Percentiles rank a stretch among this genome's conserved stretches.
These are phyloP conservation scores for Ascoidea asiatica DNA, from an alignment of 805 yeast species.

Conservation along the genomic window DNA sequence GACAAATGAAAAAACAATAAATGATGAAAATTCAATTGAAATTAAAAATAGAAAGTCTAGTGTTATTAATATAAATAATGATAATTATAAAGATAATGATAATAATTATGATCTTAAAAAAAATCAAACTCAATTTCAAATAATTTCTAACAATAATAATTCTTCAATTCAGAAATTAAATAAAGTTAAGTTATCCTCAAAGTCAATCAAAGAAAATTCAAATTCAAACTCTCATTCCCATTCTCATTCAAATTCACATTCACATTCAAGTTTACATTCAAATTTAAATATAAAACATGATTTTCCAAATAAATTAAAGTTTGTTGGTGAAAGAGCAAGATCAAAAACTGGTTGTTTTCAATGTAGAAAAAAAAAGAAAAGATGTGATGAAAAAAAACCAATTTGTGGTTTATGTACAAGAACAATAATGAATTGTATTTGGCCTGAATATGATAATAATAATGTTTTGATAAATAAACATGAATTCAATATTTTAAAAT, in stretches of 20 bases:
- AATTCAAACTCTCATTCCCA: no score
- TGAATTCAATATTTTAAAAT: no score
- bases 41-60: no score
- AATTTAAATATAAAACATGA: background rate
- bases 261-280: background rate
- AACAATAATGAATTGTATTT: conserved; percentile 50
- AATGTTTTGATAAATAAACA: no score
- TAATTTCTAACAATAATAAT: no score
- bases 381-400: conserved; percentile 66
- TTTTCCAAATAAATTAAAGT: background rate
- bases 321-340: background rate
- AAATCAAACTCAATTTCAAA: background rate
- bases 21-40: no score
- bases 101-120: no score
- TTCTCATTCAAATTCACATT: no score
- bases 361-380: conserved; percentile 55
- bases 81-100: background rate
- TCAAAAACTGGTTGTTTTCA: conserved; percentile 55
- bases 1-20: no score
- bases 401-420: conserved; percentile 54
- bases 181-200: no score
- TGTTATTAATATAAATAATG: background rate
- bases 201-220: no score
- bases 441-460: conserved; percentile 37
- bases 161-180: no score